Evolutionary conservation across 345 rosid species (phyloP).

Genomic region (Populus pruinosa): DNA sequence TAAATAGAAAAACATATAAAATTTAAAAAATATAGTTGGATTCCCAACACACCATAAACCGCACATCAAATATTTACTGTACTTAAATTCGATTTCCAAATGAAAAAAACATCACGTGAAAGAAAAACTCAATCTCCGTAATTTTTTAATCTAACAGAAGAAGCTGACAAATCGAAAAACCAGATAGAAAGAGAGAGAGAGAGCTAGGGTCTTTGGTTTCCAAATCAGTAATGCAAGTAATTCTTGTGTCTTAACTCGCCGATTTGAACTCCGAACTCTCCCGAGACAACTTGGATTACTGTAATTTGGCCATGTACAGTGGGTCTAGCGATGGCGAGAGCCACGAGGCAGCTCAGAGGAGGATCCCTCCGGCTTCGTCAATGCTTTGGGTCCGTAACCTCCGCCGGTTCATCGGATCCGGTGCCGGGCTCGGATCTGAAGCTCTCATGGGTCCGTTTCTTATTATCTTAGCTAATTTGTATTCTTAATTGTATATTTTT

Average conservation of each 20-base stretch:
- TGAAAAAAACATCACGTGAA: no score
- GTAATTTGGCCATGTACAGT: conserved; percentile 58
- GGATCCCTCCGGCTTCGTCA: conserved; percentile 90
- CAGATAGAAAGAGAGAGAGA: background rate
- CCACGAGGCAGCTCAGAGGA: conserved; percentile 72
- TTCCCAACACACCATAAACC: no score
- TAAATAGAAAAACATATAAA: no score
- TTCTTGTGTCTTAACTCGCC: conserved; percentile 4
- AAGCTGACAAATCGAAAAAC: background rate
- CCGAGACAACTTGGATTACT: background rate
- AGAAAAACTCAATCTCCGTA: background rate
- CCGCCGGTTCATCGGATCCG: conserved; percentile 89
- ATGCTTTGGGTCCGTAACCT: conserved; percentile 97
- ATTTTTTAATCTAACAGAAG: background rate
- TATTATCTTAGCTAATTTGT: background rate
- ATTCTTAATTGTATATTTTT: background rate
- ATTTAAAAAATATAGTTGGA: no score
- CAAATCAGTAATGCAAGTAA: background rate
- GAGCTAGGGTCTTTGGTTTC: conserved; percentile 25
- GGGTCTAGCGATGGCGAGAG: conserved; percentile 97
- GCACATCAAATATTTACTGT: no score
- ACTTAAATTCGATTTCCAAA: no score
- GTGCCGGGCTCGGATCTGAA: conserved; percentile 97
- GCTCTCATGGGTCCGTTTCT: conserved; percentile 79
- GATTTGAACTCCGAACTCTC: conserved; percentile 5